Conservation (phyloP, 2,329 filamentous ascomycete genomes). For the Trichoderma lentiforme region DNA sequence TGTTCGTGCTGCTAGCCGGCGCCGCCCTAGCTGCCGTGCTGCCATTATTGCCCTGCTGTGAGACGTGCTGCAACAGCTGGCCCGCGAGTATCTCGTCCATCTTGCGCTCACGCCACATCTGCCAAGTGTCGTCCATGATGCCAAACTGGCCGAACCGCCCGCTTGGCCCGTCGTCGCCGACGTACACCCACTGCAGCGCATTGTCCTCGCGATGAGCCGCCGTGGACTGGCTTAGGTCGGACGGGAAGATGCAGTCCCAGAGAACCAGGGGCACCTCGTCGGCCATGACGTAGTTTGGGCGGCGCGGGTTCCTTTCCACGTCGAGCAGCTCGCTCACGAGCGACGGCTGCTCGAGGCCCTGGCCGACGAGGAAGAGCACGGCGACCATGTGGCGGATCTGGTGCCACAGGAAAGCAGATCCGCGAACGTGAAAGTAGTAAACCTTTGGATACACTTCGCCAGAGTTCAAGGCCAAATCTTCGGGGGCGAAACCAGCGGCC, state of each 20-base stretch:
- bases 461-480: constrained; percentile 17
- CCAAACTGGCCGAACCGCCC: constrained; percentile 63
- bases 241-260: constrained; percentile 91
- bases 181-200: constrained; percentile 72
- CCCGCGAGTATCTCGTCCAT: constrained; percentile 84
- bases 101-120: constrained; percentile 76
- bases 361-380: constrained; percentile 86
- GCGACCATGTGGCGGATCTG: constrained; percentile 95
- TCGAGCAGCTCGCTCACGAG: constrained; percentile 75
- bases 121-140: constrained; percentile 75
- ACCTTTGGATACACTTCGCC: constrained; percentile 54
- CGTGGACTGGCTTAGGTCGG: constrained; percentile 33
- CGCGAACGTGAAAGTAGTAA: constrained; percentile 84
- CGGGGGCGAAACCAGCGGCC: constrained; percentile 33
- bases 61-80: constrained; percentile 64
- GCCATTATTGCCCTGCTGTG: constrained; percentile 35
- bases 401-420: constrained; percentile 95
- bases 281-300: constrained; percentile 87
- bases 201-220: constrained; percentile 45
- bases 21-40: neutral
- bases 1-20: constrained; percentile 24
- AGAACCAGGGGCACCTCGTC: constrained; percentile 85
- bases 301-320: constrained; percentile 64
- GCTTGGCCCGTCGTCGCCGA: constrained; percentile 60
- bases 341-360: constrained; percentile 74